Conservation (phyloP, 1,284 basidiomycete genomes). For the Hemileia vastatrix region DNA sequence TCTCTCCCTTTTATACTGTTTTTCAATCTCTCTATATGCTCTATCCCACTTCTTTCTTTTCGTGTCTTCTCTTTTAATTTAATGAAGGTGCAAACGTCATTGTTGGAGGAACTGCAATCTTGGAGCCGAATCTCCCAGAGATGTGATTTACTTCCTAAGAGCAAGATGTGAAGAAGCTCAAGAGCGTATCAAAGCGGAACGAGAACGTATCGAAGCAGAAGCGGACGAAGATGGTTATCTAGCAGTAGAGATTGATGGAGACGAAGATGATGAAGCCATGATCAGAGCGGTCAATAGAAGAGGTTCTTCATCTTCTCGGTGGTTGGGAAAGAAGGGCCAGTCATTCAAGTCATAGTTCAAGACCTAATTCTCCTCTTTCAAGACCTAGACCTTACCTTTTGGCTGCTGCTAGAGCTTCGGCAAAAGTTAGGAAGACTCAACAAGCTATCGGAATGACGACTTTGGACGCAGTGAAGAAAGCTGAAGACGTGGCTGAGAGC, state of each 20-base stretch:
- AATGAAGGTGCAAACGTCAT: slow-evolving; percentile 66
- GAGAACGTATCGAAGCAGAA: slow-evolving; percentile 36
- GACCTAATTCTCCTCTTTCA: neutral
- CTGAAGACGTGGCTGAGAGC: neutral
- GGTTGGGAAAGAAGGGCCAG: neutral
- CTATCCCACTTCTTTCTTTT: neutral
- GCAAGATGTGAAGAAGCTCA: slow-evolving; percentile 39
- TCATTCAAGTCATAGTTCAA: neutral
- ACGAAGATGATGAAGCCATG: slow-evolving; percentile 31
- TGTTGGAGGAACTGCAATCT: slow-evolving; percentile 93
- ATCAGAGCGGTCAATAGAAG: slow-evolving; percentile 24
- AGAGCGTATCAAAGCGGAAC: slow-evolving; percentile 36
- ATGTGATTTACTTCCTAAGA: no score
- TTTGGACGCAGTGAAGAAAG: neutral
- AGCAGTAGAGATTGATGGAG: slow-evolving; percentile 8
- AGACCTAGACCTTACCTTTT: neutral
- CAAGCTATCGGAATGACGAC: neutral
- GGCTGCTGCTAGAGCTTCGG: neutral
- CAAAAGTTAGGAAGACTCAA: neutral
- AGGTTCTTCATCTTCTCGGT: slow-evolving; percentile 7
- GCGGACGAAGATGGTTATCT: slow-evolving; percentile 25
- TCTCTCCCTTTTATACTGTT: neutral
- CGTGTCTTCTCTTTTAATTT: no score
- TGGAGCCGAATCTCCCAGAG: slow-evolving; percentile 64
- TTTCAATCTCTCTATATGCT: neutral